Evolutionary conservation across 768 basidiomycete genomes (phyloP), one percentile per base, ranked within the genome.

Genomic region (Lepiota venenata): DNA sequence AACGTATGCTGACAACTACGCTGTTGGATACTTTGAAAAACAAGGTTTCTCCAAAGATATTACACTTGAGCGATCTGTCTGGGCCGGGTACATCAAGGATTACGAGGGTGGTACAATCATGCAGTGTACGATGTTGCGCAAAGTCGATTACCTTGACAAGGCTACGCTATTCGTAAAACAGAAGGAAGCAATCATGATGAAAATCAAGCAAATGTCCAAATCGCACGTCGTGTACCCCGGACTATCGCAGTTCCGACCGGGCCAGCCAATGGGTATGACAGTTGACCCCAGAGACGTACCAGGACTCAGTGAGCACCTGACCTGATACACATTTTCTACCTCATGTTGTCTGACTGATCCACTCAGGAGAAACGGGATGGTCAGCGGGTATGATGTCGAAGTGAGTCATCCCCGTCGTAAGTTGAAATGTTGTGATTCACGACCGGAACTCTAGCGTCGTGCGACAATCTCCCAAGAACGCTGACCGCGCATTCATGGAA

Each of bases 1-100:
- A 32, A 98, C 97, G 3, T 99, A 98, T 64, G 97, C 97, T 44
- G 97, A 99, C 71, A 98, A 98, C 69, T 99, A 93, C 66, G 97
- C 97, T 15, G 94, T 98, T 37, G 96, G 97, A 2, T 99, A 98
- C 71, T 98, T 99, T 77, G 93, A 93, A 68, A 99, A 98, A 67
- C 97, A 98, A 74, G 97, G 97, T 0, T 99, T 99, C 70, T 91
- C 93, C 5, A 98, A 98, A 68, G 95, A 98, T 54, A 96, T 99
- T 57, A 88, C 89, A 0, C 80, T 97, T n/a, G 87, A 88, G 56
- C 82, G 95, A 41, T 84, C 89, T 1, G 78, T 88, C 7, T 99
- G 97, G 97, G 95, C 96, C 0, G 97, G 95, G 10, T 98, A 99
- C 69, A 98, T 99, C 83, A 99, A 98, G 69, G 97, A 99, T 68